Base-by-base conservation (phyloP, 805 yeast genomes). In the Lipomyces spencermartinsiae region DNA sequence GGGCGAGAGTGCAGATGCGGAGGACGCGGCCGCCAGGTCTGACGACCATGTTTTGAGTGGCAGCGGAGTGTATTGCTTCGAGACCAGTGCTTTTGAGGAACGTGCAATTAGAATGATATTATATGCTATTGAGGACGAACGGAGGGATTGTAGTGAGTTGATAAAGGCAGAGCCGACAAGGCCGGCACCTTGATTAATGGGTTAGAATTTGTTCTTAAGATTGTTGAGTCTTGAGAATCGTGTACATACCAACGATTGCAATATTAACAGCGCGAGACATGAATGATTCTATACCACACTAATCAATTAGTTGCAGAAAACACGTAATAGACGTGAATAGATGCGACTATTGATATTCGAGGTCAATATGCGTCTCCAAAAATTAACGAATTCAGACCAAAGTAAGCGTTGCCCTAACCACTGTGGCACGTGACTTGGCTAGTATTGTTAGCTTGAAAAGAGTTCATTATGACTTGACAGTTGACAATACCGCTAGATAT, bases 121-220 rank as follows among this genome's bases (percentile, higher is more conserved):
- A 83, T 89, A 92, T 46, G 82, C 80, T 74, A 91, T 86, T 29
- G 79, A 76, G n/a, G 89, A 78, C 25, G 77, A 73, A 29, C 63
- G 66, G 14, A 73, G 65, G 16, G 78, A 67, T 73, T 86, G 85
- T 71, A 91, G 80, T 67, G 82, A 81, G 80, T 85, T 86, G 78
- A 95, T 82, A 82, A 93, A 92, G 62, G 97, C 91, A 33, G 95
- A 85, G 68, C 99, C 99, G 70, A 95, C 98, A 62, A 94, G 95
- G 76, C 99, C 99, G 64, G 98, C 89, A 64, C 93, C 92, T 82
- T n/a, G 34, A 10, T 37, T 49, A 35, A 8, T 49, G 14, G 6
- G 22, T 31, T 31, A 9, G 35, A 55, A 12, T 25, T 3, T 59
- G 54, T 1, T 16, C 14, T 6, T 25, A 16, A n/a, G 10, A 49